phyloP scores from a whole-genome alignment of 2,329 filamentous ascomycete genomes.

The Rhinocladiella similis region DNA sequence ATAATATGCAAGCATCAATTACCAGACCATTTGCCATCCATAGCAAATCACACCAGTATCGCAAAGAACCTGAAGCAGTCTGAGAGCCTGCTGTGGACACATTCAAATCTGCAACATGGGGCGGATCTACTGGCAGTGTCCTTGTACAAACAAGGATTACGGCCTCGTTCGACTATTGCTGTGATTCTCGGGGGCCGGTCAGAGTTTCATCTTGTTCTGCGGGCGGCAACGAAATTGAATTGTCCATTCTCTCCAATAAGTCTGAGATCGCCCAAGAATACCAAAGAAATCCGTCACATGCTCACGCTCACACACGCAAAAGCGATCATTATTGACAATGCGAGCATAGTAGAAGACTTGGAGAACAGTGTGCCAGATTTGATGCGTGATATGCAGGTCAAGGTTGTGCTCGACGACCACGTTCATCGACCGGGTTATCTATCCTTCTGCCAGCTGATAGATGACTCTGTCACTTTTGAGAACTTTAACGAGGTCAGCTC shows the following conservation, averaged over 20 bases:
- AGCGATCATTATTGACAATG: constrained; percentile 6
- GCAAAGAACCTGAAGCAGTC: background rate
- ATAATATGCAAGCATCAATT: constrained; percentile 4
- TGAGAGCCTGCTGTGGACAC: constrained; percentile 3
- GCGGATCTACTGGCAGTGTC: constrained; percentile 2
- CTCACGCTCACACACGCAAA: background rate
- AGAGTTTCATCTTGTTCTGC: constrained; percentile 5
- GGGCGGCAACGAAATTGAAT: constrained; percentile 3
- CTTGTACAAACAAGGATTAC: background rate
- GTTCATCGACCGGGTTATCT: background rate
- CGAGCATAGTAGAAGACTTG: background rate
- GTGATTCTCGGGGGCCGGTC: constrained; percentile 1
- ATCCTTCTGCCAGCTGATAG: background rate
- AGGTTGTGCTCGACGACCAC: background rate
- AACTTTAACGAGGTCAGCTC: background rate
- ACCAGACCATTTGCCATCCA: background rate
- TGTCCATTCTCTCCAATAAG: constrained; percentile 9
- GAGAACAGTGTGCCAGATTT: constrained; percentile 3
- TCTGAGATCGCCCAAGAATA: background rate
- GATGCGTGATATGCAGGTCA: constrained; percentile 11
- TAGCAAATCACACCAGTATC: too few relatives aligned
- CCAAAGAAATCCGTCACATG: constrained; percentile 9
- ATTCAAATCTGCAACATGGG: constrained; percentile 1
- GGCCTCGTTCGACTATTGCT: constrained; percentile 1
- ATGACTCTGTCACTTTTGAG: background rate